phyloP scores from a whole-genome alignment of 2,329 filamentous ascomycete species.

The Malbranchea zuffiana region DNA sequence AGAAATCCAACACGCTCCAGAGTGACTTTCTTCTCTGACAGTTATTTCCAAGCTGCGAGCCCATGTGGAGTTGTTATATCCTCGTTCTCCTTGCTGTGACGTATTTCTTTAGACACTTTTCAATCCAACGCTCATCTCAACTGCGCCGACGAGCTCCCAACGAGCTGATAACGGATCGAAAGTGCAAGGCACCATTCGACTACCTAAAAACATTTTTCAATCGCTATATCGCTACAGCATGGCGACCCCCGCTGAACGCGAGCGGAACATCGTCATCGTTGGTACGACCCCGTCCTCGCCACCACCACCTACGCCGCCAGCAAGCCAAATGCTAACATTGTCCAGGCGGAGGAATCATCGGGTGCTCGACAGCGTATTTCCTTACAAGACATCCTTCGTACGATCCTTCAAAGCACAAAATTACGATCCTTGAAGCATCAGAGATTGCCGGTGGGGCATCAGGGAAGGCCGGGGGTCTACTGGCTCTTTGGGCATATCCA shows the following conservation, averaged over 20 bases:
- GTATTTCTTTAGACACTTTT: background rate
- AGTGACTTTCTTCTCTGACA: too few relatives aligned
- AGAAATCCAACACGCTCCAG: too few relatives aligned
- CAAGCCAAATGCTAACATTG: too few relatives aligned
- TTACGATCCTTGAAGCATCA: constrained; percentile 79
- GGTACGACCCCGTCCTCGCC: constrained; percentile 22
- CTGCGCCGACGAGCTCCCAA: background rate
- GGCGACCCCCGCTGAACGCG: constrained; percentile 3
- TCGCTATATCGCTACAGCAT: background rate
- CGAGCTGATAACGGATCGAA: too few relatives aligned
- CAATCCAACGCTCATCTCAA: background rate
- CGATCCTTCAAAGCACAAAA: constrained; percentile 59
- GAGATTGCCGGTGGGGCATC: constrained; percentile 83
- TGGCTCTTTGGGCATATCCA: constrained; percentile 89
- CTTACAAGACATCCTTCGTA: constrained; percentile 76
- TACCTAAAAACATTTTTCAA: background rate
- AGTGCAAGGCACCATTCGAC: background rate
- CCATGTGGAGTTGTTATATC: too few relatives aligned
- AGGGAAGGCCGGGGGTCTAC: constrained; percentile 83
- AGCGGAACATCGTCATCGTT: constrained; percentile 31
- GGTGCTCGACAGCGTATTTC: constrained; percentile 82
- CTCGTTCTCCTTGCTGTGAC: background rate
- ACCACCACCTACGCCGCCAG: too few relatives aligned
- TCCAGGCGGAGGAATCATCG: constrained; percentile 89
- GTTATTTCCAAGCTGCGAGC: too few relatives aligned